Evolutionary conservation across 176 grass and related monocot species (phyloP).

Genomic region (Bolboschoenus planiculmis): DNA sequence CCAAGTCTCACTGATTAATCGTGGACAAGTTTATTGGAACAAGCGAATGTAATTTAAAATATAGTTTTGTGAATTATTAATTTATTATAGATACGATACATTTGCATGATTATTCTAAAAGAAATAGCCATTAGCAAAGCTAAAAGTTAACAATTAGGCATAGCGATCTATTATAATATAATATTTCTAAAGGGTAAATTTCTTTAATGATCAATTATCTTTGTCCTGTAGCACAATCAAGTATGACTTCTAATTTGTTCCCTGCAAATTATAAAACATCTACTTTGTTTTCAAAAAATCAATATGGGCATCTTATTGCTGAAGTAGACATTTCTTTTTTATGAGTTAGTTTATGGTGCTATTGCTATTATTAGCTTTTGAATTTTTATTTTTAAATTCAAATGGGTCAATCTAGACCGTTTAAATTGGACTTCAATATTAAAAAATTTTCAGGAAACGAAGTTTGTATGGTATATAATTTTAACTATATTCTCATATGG

Average conservation of each 20-base stretch:
- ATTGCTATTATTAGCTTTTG: background rate
- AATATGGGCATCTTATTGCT: background rate
- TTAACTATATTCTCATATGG: too few relatives aligned
- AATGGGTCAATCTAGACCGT: too few relatives aligned
- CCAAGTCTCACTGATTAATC: background rate
- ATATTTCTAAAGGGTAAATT: background rate
- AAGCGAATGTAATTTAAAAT: background rate
- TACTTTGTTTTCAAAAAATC: background rate
- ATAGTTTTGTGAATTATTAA: background rate
- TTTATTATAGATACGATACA: background rate
- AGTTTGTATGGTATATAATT: too few relatives aligned
- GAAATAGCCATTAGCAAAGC: background rate
- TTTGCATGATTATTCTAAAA: background rate
- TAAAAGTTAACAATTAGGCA: background rate
- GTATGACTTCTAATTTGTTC: background rate
- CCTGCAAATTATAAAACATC: background rate
- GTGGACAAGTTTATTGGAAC: background rate
- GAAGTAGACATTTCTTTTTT: background rate
- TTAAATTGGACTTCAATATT: too few relatives aligned
- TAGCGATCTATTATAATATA: background rate
- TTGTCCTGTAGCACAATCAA: background rate
- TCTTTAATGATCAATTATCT: background rate
- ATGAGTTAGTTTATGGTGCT: background rate
- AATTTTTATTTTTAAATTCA: too few relatives aligned
- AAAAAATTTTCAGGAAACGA: too few relatives aligned